These are phyloP conservation scores for Candida insectorum DNA, from an alignment of 805 yeast genomes.

Conservation along the genomic window DNA sequence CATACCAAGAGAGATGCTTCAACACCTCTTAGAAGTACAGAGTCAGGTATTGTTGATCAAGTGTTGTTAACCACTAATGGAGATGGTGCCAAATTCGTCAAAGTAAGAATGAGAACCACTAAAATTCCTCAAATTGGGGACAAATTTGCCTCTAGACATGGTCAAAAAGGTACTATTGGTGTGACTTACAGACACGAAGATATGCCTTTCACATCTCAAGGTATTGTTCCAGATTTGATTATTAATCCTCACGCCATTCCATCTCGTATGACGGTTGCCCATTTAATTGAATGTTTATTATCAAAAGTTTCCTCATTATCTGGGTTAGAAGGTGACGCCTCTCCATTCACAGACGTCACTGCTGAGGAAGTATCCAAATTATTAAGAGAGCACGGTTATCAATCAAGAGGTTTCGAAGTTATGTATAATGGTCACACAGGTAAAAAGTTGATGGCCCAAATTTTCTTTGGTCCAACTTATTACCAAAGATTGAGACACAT, in stretches of 20 bases:
- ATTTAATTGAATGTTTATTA: constrained; percentile 94
- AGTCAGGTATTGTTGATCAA: constrained; percentile 97
- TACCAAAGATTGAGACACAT: constrained; percentile 98
- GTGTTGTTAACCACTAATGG: constrained; percentile 95
- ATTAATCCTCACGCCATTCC: constrained; percentile 99
- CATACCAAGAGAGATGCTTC: constrained; percentile 99
- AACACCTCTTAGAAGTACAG: constrained; percentile 94
- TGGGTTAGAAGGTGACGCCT: constrained; percentile 98
- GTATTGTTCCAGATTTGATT: constrained; percentile 94
- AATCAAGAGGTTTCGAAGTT: constrained; percentile 96
- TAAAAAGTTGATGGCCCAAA: constrained; percentile 95
- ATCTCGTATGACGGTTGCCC: constrained; percentile 99
- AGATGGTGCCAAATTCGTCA: constrained; percentile 95
- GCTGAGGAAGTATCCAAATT: constrained; percentile 94
- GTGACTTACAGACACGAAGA: constrained; percentile 97
- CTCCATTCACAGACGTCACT: constrained; percentile 97
- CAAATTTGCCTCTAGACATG: constrained; percentile 98
- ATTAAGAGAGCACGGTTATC: constrained; percentile 93
- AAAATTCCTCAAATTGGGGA: constrained; percentile 99
- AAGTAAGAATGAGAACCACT: constrained; percentile 98
- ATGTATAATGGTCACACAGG: constrained; percentile 99
- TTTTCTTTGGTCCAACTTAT: constrained; percentile 99
- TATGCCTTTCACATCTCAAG: constrained; percentile 96
- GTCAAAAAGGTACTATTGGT: constrained; percentile 99
- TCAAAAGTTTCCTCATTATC: constrained; percentile 92